phyloP scores from a whole-genome alignment of 345 rosid species.

The Odontarrhena argentea region DNA sequence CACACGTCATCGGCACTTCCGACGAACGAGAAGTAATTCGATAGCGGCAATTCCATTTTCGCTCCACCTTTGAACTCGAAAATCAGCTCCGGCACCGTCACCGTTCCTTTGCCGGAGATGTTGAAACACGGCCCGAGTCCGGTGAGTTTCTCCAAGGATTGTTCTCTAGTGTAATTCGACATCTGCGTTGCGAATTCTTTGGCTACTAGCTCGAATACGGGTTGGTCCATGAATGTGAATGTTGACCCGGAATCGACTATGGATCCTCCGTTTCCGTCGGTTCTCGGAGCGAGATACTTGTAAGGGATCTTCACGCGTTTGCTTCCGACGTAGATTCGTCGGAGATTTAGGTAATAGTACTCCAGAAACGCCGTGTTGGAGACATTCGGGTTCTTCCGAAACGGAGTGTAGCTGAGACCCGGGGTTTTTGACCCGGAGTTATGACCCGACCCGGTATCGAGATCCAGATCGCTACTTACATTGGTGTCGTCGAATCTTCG shows the following conservation, averaged over 20 bases:
- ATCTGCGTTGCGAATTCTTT: slow-evolving; percentile 62
- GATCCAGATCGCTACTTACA: slow-evolving; percentile 55
- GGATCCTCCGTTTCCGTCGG: slow-evolving; percentile 78
- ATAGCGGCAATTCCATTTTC: slow-evolving; percentile 60
- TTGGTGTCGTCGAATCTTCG: slow-evolving; percentile 67
- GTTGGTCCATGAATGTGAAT: slow-evolving; percentile 77
- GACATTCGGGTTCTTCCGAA: slow-evolving; percentile 49
- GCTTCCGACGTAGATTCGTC: slow-evolving; percentile 64
- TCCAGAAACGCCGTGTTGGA: slow-evolving; percentile 46
- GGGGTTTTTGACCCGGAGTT: slow-evolving; percentile 44
- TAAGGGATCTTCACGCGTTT: slow-evolving; percentile 62
- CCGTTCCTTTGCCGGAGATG: slow-evolving; percentile 49
- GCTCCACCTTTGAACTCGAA: slow-evolving; percentile 87
- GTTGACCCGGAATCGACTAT: slow-evolving; percentile 93
- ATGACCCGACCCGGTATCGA: slow-evolving; percentile 54
- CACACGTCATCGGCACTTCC: slow-evolving; percentile 46
- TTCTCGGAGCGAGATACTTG: slow-evolving; percentile 53
- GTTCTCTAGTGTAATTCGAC: slow-evolving; percentile 54
- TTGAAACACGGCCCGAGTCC: slow-evolving; percentile 77
- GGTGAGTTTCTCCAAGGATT: slow-evolving; percentile 44
- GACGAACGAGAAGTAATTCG: slow-evolving; percentile 59
- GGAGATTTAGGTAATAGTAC: slow-evolving; percentile 64
- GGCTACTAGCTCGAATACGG: slow-evolving; percentile 55
- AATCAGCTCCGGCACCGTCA: slow-evolving; percentile 49
- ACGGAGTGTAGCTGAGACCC: slow-evolving; percentile 70